Conservation (phyloP, 306 rosid species). For the Benincasa hispida region DNA sequence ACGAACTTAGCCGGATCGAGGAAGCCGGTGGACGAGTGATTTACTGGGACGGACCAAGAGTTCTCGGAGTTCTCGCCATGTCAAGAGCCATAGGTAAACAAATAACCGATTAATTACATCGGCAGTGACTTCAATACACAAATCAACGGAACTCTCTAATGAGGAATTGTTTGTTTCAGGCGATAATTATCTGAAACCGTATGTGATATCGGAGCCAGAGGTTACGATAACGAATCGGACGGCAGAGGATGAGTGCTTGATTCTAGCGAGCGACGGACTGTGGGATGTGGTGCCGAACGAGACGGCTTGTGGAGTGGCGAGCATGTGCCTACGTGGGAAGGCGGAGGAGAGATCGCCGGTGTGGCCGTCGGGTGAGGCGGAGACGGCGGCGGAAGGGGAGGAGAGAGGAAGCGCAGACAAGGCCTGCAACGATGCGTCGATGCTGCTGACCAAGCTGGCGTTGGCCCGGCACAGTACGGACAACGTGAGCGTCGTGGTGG, state of each 20-base stretch:
- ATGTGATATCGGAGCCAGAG: conserved; percentile 50
- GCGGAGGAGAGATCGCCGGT: not conserved
- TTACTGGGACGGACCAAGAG: conserved; percentile 54
- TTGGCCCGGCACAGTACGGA: conserved; percentile 44
- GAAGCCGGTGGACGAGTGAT: conserved; percentile 54
- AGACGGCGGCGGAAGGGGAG: not conserved
- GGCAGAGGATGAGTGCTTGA: conserved; percentile 43
- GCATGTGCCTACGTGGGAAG: conserved; percentile 34
- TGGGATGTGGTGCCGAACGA: conserved; percentile 64
- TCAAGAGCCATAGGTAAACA: conserved; percentile 53
- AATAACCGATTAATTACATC: not conserved
- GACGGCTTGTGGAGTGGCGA: conserved; percentile 49
- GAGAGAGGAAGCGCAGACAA: conserved; percentile 9
- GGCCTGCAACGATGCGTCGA: conserved; percentile 40
- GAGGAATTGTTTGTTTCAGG: conserved; percentile 15
- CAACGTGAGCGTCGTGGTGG: conserved; percentile 53
- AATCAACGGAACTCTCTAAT: not conserved
- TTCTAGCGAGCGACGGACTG: conserved; percentile 47
- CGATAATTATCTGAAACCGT: conserved; percentile 52
- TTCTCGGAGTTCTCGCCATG: conserved; percentile 58
- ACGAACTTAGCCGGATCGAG: conserved; percentile 41
- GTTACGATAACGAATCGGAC: conserved; percentile 44
- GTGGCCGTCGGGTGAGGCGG: not conserved
- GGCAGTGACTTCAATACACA: not conserved
- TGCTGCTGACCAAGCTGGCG: conserved; percentile 53